phyloP scores from a whole-genome alignment of 805 yeast genomes.

The Maudiozyma serrabonitensis region DNA sequence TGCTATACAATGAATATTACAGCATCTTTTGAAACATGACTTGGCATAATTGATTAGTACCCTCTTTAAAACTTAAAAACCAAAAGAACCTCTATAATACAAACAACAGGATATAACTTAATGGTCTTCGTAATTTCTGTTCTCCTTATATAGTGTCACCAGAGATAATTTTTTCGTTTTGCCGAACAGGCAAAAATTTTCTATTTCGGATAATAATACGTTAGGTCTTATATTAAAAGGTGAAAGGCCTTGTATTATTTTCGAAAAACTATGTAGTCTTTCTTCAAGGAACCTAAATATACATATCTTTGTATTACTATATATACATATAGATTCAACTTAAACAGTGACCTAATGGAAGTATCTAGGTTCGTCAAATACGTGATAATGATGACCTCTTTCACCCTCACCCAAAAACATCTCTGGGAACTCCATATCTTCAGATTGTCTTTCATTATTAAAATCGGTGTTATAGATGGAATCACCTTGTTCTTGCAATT shows the following conservation, averaged over 20 bases:
- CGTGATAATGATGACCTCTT: conserved; percentile 89
- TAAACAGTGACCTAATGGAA: conserved; percentile 17
- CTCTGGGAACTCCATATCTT: conserved; percentile 63
- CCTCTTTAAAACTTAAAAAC: not conserved
- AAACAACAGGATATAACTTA: not conserved
- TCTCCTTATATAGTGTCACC: not conserved
- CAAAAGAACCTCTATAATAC: not conserved
- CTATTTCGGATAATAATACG: too few species aligned
- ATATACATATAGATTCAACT: not conserved
- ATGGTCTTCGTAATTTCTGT: not conserved
- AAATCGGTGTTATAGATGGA: conserved; percentile 45
- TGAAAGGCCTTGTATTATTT: too few species aligned
- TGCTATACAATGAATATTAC: not conserved
- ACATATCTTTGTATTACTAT: not conserved
- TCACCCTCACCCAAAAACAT: conserved; percentile 84
- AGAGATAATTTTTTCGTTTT: not conserved
- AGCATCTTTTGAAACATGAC: not conserved
- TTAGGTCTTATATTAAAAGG: too few species aligned
- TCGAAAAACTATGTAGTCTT: too few species aligned
- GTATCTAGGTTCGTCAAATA: conserved; percentile 88
- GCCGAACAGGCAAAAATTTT: too few species aligned
- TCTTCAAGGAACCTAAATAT: too few species aligned
- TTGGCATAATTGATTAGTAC: conserved; percentile 1
- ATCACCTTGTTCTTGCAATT: conserved; percentile 27
- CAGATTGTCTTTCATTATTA: conserved; percentile 42